These are phyloP conservation scores for Magnaporthales sp. DNA, from an alignment of 2,329 filamentous ascomycete genomes.

Conservation along the genomic window DNA sequence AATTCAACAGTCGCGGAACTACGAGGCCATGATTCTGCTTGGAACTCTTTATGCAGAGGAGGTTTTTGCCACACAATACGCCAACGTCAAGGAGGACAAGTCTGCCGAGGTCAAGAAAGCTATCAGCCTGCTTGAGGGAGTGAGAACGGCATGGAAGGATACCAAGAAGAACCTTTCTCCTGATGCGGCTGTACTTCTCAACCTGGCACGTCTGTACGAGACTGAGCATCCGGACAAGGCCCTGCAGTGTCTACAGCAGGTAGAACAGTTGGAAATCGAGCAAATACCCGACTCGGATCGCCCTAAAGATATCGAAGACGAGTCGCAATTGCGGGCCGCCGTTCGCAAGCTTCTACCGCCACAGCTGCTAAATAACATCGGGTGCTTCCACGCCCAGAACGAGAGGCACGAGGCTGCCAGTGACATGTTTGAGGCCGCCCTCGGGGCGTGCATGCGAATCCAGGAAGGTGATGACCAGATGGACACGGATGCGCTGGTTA, in stretches of 20 bases:
- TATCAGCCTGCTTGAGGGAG: conserved; percentile 72
- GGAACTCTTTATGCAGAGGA: conserved; percentile 93
- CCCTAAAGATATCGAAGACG: conserved; percentile 50
- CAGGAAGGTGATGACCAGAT: conserved; percentile 61
- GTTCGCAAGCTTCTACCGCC: conserved; percentile 77
- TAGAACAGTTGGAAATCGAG: conserved; percentile 82
- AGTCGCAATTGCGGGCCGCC: conserved; percentile 47
- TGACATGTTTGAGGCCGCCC: conserved; percentile 83
- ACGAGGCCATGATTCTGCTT: conserved; percentile 87
- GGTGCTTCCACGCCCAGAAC: conserved; percentile 85
- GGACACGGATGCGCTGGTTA: conserved; percentile 86
- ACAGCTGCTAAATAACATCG: conserved; percentile 93
- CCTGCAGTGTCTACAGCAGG: conserved; percentile 81
- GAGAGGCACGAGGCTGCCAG: conserved; percentile 75
- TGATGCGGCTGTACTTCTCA: conserved; percentile 82
- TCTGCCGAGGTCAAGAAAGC: conserved; percentile 79
- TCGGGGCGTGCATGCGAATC: conserved; percentile 78
- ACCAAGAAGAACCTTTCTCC: conserved; percentile 73
- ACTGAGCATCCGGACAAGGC: conserved; percentile 79
- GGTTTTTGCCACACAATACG: conserved; percentile 69
- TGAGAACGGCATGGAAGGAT: conserved; percentile 86
- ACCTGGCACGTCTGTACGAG: conserved; percentile 88
- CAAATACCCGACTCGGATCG: conserved; percentile 64
- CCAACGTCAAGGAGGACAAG: conserved; percentile 76
- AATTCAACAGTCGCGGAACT: conserved; percentile 70